Conservation (phyloP, 2,329 filamentous ascomycete species). For the Sordariomycetes sp. region DNA sequence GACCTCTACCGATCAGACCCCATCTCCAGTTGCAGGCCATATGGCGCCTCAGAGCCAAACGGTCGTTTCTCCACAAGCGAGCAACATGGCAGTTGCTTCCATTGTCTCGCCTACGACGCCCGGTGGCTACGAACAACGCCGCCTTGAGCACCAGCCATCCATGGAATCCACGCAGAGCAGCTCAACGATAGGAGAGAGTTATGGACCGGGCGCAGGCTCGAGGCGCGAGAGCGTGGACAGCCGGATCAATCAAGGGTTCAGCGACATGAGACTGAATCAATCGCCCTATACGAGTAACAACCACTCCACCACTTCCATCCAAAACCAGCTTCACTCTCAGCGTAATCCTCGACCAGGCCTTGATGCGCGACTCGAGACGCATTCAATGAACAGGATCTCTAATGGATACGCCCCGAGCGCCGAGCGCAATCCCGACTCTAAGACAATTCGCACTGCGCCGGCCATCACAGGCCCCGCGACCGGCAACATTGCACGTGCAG, state of each 20-base stretch:
- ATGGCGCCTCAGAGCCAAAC: slow-evolving; percentile 33
- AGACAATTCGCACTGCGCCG: slow-evolving; percentile 57
- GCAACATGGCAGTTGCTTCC: slow-evolving; percentile 57
- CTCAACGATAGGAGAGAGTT: slow-evolving; percentile 22
- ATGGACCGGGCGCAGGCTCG: slow-evolving; percentile 34
- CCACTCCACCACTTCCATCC: slow-evolving; percentile 66
- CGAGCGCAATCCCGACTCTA: slow-evolving; percentile 47
- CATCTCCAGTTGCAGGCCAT: slow-evolving; percentile 46
- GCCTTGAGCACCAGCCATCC: slow-evolving; percentile 31
- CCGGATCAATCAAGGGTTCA: slow-evolving; percentile 64
- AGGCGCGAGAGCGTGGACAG: slow-evolving; percentile 74
- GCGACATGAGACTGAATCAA: slow-evolving; percentile 51
- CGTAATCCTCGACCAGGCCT: slow-evolving; percentile 45
- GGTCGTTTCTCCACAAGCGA: slow-evolving; percentile 44
- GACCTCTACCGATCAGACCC: slow-evolving; percentile 49
- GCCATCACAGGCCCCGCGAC: slow-evolving; percentile 65
- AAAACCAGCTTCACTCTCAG: slow-evolving; percentile 60
- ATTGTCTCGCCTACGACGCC: slow-evolving; percentile 54
- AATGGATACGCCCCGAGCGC: slow-evolving; percentile 55
- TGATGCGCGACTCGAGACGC: slow-evolving; percentile 42
- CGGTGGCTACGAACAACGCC: slow-evolving; percentile 29
- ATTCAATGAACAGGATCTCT: slow-evolving; percentile 50
- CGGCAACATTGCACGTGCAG: slow-evolving; percentile 58
- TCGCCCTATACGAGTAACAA: slow-evolving; percentile 69
- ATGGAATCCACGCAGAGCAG: slow-evolving; percentile 21